phyloP scores from a whole-genome alignment of 2,329 filamentous ascomycete genomes.

The Nemania sp. region DNA sequence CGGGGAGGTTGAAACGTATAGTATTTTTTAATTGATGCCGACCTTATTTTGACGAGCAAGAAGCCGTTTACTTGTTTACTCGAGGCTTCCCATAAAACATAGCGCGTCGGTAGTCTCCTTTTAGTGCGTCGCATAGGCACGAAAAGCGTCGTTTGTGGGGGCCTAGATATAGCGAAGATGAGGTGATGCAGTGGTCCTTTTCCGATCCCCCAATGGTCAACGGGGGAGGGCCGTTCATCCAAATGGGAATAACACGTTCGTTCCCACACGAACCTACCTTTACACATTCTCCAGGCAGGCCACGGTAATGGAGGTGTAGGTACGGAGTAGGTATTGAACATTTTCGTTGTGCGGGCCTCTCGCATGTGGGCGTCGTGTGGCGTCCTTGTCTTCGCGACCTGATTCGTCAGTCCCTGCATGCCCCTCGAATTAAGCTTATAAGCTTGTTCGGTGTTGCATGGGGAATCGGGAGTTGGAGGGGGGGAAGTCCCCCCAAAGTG shows the following conservation, averaged over 20 bases:
- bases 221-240: slow-evolving; percentile 19
- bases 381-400: slow-evolving; percentile 19
- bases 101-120: slow-evolving; percentile 14
- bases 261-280: slow-evolving; percentile 20
- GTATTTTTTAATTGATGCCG: slow-evolving; percentile 15
- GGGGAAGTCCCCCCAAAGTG: slow-evolving; percentile 24
- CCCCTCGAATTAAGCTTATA: slow-evolving; percentile 42
- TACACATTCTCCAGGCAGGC: slow-evolving; percentile 24
- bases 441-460: slow-evolving; percentile 40
- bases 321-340: slow-evolving; percentile 7
- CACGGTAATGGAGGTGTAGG: slow-evolving; percentile 7
- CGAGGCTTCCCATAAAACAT: slow-evolving; percentile 4
- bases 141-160: slow-evolving; percentile 18
- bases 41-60: slow-evolving; percentile 15
- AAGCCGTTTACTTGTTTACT: slow-evolving; percentile 4
- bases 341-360: slow-evolving; percentile 37
- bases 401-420: slow-evolving; percentile 36
- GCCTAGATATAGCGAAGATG: neutral
- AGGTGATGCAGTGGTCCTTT: slow-evolving; percentile 30
- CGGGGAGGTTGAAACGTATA: slow-evolving; percentile 27
- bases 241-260: slow-evolving; percentile 27
- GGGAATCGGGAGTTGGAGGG: slow-evolving; percentile 37
- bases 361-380: slow-evolving; percentile 38
- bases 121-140: slow-evolving; percentile 16
- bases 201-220: slow-evolving; percentile 14